Percentiles rank a stretch among this genome's conserved stretches.
phyloP scores from a whole-genome alignment of 1,284 basidiomycete genomes.

The Ustilago trichophora region DNA sequence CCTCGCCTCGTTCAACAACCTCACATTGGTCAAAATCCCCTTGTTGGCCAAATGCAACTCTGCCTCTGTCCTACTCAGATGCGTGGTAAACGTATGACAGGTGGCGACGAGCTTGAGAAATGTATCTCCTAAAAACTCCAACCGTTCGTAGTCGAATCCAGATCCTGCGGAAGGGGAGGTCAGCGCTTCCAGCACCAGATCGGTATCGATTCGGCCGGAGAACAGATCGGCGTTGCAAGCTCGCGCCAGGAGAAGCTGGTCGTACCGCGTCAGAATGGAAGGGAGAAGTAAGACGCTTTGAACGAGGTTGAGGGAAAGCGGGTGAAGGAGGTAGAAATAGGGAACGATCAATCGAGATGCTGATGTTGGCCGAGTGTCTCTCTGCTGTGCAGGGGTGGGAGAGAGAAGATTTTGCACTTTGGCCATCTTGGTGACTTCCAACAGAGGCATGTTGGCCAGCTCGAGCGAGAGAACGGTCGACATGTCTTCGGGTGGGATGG shows the following conservation, averaged over 20 bases:
- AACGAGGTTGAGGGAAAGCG: slow-evolving; percentile 3
- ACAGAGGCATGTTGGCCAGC: slow-evolving; percentile 6
- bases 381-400: not conserved
- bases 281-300: slow-evolving; percentile 37
- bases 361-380: not conserved
- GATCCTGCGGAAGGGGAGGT: slow-evolving; percentile 14
- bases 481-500: not conserved
- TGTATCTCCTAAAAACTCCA: slow-evolving; percentile 55
- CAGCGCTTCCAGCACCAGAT: slow-evolving; percentile 34
- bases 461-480: not conserved
- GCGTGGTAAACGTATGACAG: slow-evolving; percentile 42
- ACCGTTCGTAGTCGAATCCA: slow-evolving; percentile 41
- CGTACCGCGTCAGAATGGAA: slow-evolving; percentile 37
- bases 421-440: slow-evolving; percentile 11
- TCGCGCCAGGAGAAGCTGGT: slow-evolving; percentile 38
- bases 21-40: slow-evolving; percentile 44
- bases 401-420: slow-evolving; percentile 14
- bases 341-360: slow-evolving; percentile 8
- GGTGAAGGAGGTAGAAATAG: slow-evolving; percentile 19
- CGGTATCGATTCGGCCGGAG: slow-evolving; percentile 2
- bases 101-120: slow-evolving; percentile 47
- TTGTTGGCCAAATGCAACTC: slow-evolving; percentile 43
- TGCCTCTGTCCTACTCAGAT: slow-evolving; percentile 24
- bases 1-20: slow-evolving; percentile 29
- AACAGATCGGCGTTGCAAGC: slow-evolving; percentile 25